Evolutionary conservation across 2,329 filamentous ascomycete genomes (phyloP).

Genomic region (Aureobasidium sp.): DNA sequence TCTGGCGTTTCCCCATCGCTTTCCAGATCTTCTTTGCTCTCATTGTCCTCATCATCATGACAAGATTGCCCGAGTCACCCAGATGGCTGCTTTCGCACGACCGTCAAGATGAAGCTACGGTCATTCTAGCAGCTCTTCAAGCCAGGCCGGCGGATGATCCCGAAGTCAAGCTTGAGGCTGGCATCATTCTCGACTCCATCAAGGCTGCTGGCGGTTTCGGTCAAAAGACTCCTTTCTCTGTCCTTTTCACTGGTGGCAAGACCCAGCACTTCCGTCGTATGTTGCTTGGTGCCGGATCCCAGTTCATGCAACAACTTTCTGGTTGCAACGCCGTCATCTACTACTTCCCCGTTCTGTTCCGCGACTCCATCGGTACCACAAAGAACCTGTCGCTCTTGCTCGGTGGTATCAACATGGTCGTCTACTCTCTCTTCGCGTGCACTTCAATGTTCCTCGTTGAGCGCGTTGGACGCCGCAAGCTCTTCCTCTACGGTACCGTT

Average conservation of each 20-base stretch:
- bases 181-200: conserved; percentile 56
- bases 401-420: conserved; percentile 44
- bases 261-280: conserved; percentile 55
- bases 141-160: conserved; percentile 8
- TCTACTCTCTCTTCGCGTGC: conserved; percentile 48
- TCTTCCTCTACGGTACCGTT: conserved; percentile 35
- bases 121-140: conserved; percentile 16
- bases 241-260: conserved; percentile 52
- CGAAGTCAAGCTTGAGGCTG: conserved; percentile 40
- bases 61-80: conserved; percentile 36
- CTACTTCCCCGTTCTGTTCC: conserved; percentile 34
- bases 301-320: conserved; percentile 55
- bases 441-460: conserved; percentile 58
- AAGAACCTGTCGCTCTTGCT: conserved; percentile 36
- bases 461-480: conserved; percentile 44
- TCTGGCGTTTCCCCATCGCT: conserved; percentile 32
- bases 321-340: conserved; percentile 43
- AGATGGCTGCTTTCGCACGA: conserved; percentile 26
- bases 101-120: conserved; percentile 16
- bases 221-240: conserved; percentile 38
- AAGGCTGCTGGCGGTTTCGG: conserved; percentile 32
- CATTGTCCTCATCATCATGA: conserved; percentile 36
- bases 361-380: conserved; percentile 42
- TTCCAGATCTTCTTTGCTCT: conserved; percentile 37
- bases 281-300: conserved; percentile 49